Conservation (phyloP, 2,329 filamentous ascomycete genomes). For the Aspergillus persii region DNA sequence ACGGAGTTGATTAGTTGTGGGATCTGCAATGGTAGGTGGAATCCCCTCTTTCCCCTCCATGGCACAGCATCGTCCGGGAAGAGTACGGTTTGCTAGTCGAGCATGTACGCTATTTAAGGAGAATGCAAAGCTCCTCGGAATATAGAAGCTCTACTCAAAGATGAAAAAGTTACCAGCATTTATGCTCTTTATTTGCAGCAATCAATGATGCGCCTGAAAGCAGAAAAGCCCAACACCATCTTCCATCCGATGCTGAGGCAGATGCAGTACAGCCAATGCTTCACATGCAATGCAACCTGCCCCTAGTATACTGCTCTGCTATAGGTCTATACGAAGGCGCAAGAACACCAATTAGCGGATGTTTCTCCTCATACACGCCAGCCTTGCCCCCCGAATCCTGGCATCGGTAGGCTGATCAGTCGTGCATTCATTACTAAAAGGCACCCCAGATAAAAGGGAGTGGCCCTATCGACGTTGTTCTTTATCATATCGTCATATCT, state of each 20-base stretch:
- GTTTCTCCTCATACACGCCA: neutral
- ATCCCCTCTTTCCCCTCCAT: neutral
- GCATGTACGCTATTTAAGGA: neutral
- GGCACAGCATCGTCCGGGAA: neutral
- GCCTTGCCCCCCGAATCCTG: neutral
- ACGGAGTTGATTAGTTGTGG: neutral
- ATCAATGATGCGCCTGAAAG: neutral
- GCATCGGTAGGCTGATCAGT: neutral
- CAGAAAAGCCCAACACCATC: neutral
- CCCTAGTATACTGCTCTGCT: neutral
- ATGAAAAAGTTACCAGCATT: neutral
- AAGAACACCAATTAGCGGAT: neutral
- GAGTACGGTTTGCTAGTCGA: neutral
- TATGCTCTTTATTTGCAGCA: neutral
- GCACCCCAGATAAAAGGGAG: neutral
- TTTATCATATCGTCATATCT: neutral
- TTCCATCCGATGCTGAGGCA: neutral
- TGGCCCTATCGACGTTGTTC: neutral
- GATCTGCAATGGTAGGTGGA: neutral
- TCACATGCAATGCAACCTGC: neutral
- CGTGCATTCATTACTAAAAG: neutral
- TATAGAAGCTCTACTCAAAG: neutral
- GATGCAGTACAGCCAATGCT: neutral
- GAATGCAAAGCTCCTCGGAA: neutral
- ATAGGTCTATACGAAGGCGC: neutral